A percentile compares a stretch with the other conserved stretches of the same genome.
phyloP scores from a whole-genome alignment of 495 filamentous ascomycete species.

The Neurospora terricola region DNA sequence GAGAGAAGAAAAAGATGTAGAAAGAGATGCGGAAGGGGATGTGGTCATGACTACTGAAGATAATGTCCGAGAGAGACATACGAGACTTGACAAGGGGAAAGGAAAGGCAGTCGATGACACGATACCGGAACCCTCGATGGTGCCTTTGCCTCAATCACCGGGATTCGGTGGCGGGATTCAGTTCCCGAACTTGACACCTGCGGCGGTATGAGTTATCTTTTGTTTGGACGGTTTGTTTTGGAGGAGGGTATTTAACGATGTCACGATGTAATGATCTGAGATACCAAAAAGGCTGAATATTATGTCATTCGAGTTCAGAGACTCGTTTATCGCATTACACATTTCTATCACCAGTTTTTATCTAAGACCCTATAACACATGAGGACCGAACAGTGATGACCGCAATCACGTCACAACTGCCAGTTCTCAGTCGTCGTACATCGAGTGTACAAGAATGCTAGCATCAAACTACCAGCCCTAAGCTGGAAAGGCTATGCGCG shows the following conservation, averaged over 20 bases:
- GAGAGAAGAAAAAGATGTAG: not conserved
- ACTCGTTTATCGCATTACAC: not conserved
- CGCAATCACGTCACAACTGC: too few relatives aligned
- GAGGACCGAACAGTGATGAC: too few relatives aligned
- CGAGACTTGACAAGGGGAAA: constrained; percentile 1
- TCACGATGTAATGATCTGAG: constrained; percentile 4
- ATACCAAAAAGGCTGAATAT: not conserved
- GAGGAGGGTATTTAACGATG: not conserved
- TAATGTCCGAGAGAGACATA: not conserved
- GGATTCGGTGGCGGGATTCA: not conserved
- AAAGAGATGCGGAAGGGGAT: constrained; percentile 9
- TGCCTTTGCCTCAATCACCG: constrained; percentile 6
- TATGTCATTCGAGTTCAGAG: not conserved
- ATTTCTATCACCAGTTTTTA: not conserved
- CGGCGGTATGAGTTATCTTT: not conserved
- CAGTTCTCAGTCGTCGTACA: not conserved
- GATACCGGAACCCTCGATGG: constrained; percentile 1
- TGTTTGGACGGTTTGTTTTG: not conserved
- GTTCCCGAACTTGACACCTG: not conserved
- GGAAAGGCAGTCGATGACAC: constrained; percentile 13
- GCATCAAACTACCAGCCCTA: not conserved
- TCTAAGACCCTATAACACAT: not conserved
- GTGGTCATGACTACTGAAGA: constrained; percentile 4
- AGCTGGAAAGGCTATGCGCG: not conserved
- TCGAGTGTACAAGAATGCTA: not conserved